Conservation (phyloP, 2,329 filamentous ascomycete species). For the Sarocladium kiliense region DNA sequence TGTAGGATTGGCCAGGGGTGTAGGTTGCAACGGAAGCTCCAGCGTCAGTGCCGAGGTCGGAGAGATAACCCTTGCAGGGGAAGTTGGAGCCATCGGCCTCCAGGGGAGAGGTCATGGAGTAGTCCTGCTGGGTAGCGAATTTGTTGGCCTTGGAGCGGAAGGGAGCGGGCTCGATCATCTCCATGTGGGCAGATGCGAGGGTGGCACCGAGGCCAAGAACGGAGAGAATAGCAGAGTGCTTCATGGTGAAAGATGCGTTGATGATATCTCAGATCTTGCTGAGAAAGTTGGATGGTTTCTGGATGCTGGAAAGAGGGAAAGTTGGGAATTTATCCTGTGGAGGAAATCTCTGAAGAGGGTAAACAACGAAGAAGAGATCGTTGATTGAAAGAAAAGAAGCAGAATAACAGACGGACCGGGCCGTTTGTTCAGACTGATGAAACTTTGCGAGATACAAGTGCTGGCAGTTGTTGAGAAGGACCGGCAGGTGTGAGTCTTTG, state of each 20-base stretch:
- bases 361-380: not conserved
- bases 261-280: not conserved
- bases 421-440: slow-evolving; percentile 3
- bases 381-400: not conserved
- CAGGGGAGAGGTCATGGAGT: slow-evolving; percentile 67
- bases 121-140: slow-evolving; percentile 52
- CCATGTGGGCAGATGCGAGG: slow-evolving; percentile 49
- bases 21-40: slow-evolving; percentile 57
- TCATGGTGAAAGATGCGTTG: slow-evolving; percentile 30
- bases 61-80: slow-evolving; percentile 66
- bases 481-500: not conserved
- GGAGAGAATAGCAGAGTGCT: slow-evolving; percentile 30
- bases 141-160: slow-evolving; percentile 50
- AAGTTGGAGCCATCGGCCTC: slow-evolving; percentile 56
- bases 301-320: not conserved
- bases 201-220: slow-evolving; percentile 34
- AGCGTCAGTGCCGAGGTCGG: slow-evolving; percentile 39
- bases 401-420: slow-evolving; percentile 1
- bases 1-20: slow-evolving; percentile 55
- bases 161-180: slow-evolving; percentile 47
- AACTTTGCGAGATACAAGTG: not conserved
- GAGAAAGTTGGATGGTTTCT: not conserved
- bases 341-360: not conserved
- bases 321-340: slow-evolving; percentile 3
- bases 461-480: not conserved